These are phyloP conservation scores for Phyllachora maydis DNA, from an alignment of 2,329 filamentous ascomycete genomes.

Conservation along the genomic window DNA sequence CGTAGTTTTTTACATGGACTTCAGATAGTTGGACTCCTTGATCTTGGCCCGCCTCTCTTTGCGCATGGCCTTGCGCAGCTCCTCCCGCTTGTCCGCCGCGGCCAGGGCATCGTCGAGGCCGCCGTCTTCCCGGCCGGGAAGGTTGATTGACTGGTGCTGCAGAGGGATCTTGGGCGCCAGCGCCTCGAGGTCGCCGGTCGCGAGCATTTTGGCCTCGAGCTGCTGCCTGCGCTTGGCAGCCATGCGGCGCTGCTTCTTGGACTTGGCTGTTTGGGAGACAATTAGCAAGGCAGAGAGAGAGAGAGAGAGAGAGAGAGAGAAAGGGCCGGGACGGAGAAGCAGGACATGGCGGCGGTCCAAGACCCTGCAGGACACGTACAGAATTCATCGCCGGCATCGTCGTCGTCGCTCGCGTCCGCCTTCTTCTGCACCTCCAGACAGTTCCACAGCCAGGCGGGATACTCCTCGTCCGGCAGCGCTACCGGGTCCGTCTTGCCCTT, in stretches of 20 bases:
- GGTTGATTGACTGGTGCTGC: slow-evolving; percentile 58
- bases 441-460: slow-evolving; percentile 64
- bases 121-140: slow-evolving; percentile 29
- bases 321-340: slow-evolving; percentile 1
- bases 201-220: slow-evolving; percentile 35
- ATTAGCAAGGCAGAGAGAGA: slow-evolving; percentile 1
- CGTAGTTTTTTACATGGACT: slow-evolving; percentile 53
- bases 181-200: slow-evolving; percentile 43
- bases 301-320: not conserved
- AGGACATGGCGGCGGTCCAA: too few relatives aligned
- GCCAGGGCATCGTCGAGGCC: slow-evolving; percentile 22
- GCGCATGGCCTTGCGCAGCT: slow-evolving; percentile 51
- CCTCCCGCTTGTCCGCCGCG: slow-evolving; percentile 30
- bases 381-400: slow-evolving; percentile 51
- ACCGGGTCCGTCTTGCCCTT: slow-evolving; percentile 57
- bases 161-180: slow-evolving; percentile 51
- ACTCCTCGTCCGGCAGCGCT: slow-evolving; percentile 52
- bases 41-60: slow-evolving; percentile 55
- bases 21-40: slow-evolving; percentile 74
- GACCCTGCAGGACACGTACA: slow-evolving; percentile 52
- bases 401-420: slow-evolving; percentile 22
- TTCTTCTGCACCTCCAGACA: slow-evolving; percentile 44
- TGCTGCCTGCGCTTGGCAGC: slow-evolving; percentile 44
- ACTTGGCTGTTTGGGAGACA: slow-evolving; percentile 40
- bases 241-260: slow-evolving; percentile 56